Evolutionary conservation across 345 rosid species (phyloP), one percentile per base, ranked within the genome.

Genomic region (Aethionema arabicum): DNA sequence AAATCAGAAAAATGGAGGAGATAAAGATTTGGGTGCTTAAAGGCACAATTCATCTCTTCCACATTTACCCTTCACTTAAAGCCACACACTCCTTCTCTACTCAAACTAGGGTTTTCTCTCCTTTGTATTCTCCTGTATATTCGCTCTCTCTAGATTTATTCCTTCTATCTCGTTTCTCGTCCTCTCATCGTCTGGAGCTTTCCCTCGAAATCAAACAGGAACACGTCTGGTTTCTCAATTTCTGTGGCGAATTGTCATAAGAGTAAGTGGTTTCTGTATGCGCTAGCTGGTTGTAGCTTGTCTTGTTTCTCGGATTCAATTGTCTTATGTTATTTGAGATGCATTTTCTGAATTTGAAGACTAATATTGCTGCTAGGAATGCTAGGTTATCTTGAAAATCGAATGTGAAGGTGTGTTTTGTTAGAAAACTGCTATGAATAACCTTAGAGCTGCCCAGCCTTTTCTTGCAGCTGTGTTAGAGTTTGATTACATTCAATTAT

Each of bases 1-100:
- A 68, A 69, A 67, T 62, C 63, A 65, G 66, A 69, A 72, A 52
- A 76, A 76, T 68, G 80, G 77, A 73, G 75, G 65, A 69, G 77
- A 72, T 69, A 72, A 76, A 72, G 69, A 64, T 69, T 38, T 53
- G 56, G 73, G 38, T 16, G 21, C 42, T 43, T 61, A 64, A 74
- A 35, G 53, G 70, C 38, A 47, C 15, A 64, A 59, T 55, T 21
- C 57, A 0, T 46, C 30, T 60, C 62, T 72, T 66, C 63, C 76
- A 52, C 48, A 47, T 35, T 53, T 66, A 72, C 72, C 72, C 69
- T 64, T 72, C 52, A 66, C 55, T 66, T 72, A 59, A 66, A 66
- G 50, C 72, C 63, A 63, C 59, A 63, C 4, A 31, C 64, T 38
- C 59, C 13, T 67, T 50, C 75, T 59, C 60, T 35, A 44, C 59